These are phyloP conservation scores for Macrophomina tecta DNA, from an alignment of 2,329 filamentous ascomycete species.

Conservation along the genomic window DNA sequence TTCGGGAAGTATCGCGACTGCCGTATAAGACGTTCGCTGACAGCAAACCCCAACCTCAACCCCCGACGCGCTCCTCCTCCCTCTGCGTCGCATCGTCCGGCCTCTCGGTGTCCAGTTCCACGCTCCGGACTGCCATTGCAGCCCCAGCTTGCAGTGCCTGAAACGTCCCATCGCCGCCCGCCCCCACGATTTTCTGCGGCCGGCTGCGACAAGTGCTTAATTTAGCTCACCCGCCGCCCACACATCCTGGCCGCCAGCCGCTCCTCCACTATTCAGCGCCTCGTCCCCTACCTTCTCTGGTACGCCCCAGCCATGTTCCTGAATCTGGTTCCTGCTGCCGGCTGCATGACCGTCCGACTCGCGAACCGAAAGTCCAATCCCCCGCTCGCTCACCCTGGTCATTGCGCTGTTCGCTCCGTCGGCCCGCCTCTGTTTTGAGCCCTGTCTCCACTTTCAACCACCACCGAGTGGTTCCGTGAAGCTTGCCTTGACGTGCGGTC, in stretches of 20 bases:
- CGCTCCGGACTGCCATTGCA: background rate
- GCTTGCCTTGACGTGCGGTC: no score
- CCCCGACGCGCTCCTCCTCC: background rate
- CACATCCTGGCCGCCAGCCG: background rate
- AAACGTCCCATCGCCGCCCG: conserved; percentile 1
- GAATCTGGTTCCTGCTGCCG: no score
- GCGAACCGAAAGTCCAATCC: no score
- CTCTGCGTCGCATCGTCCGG: background rate
- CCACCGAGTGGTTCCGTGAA: no score
- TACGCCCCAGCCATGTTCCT: no score
- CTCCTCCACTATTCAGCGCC: background rate
- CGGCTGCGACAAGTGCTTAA: background rate
- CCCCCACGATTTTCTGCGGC: conserved; percentile 12
- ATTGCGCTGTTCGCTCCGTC: no score
- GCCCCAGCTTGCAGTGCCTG: background rate
- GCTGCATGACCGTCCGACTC: no score
- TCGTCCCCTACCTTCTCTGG: background rate
- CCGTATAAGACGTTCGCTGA: conserved; percentile 1
- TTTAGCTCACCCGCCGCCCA: background rate
- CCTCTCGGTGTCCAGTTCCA: background rate
- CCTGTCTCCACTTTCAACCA: no score
- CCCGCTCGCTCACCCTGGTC: no score
- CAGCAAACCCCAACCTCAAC: background rate
- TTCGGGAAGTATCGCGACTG: conserved; percentile 6
- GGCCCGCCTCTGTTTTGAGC: no score